Conservation (phyloP, 2,329 filamentous ascomycete genomes). For the Paecilomyces niveus region DNA sequence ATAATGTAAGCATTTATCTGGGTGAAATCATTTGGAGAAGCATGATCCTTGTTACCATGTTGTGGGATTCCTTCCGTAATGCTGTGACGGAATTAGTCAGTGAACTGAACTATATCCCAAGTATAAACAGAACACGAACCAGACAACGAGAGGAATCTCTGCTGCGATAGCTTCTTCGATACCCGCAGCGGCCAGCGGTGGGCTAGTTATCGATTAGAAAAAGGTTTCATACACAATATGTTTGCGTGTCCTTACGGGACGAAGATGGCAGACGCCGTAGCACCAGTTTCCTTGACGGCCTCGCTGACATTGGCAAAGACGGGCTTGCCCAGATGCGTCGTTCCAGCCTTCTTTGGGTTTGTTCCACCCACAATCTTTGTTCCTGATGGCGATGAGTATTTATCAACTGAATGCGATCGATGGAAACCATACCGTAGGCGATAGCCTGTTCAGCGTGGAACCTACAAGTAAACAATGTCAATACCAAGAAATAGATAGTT, state of each 20-base stretch:
- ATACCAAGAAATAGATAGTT: conserved; percentile 14
- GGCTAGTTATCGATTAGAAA: conserved; percentile 47
- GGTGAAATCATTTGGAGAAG: background rate
- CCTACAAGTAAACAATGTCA: conserved; percentile 43
- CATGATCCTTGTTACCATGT: conserved; percentile 60
- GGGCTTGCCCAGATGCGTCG: conserved; percentile 79
- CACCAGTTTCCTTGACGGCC: conserved; percentile 82
- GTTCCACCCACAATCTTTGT: conserved; percentile 97
- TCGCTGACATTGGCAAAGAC: conserved; percentile 89
- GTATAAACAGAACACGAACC: conserved; percentile 41
- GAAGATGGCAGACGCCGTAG: conserved; percentile 89
- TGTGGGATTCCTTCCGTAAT: conserved; percentile 98
- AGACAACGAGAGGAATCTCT: conserved; percentile 91
- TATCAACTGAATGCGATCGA: background rate
- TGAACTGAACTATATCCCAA: conserved; percentile 1
- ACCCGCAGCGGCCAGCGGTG: conserved; percentile 82
- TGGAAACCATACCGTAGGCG: conserved; percentile 71
- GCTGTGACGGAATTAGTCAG: conserved; percentile 22
- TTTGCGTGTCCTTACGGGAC: conserved; percentile 61
- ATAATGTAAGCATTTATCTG: conserved; percentile 2
- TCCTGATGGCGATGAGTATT: conserved; percentile 47
- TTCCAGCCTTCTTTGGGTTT: conserved; percentile 97
- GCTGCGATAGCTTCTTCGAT: conserved; percentile 94
- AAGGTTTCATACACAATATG: conserved; percentile 1
- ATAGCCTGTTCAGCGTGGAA: conserved; percentile 98